Evolutionary conservation across 345 rosid genomes (phyloP).

Genomic region (Hibiscus trionum): DNA sequence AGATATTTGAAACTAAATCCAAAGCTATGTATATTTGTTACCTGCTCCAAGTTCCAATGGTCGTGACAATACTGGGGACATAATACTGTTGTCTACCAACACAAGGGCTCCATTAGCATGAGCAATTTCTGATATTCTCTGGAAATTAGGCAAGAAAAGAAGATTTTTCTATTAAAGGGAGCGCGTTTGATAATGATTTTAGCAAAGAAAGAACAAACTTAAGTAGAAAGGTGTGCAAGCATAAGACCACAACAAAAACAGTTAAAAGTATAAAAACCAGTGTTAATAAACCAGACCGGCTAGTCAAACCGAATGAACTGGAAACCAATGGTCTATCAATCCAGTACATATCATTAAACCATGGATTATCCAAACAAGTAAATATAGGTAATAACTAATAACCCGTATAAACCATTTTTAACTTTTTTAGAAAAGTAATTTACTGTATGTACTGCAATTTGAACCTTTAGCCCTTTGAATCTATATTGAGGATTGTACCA

Average conservation of each 20-base stretch:
- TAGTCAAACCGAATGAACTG: too few species aligned
- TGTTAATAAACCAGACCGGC: too few species aligned
- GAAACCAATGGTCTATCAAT: too few species aligned
- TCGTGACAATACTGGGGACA: slow-evolving; percentile 84
- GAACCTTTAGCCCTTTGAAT: too few species aligned
- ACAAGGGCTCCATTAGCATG: slow-evolving; percentile 75
- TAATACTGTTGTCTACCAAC: slow-evolving; percentile 85
- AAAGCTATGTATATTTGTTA: slow-evolving; percentile 14
- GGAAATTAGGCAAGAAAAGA: neutral
- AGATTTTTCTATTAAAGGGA: neutral
- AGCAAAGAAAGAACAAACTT: neutral
- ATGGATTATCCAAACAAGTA: too few species aligned
- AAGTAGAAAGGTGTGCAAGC: neutral
- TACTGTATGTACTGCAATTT: too few species aligned
- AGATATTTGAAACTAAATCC: neutral
- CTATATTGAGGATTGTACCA: too few species aligned
- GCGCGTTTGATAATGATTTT: neutral
- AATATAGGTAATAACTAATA: too few species aligned
- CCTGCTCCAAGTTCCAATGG: slow-evolving; percentile 98
- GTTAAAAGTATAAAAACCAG: too few species aligned
- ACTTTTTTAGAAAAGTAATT: too few species aligned
- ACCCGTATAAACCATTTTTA: too few species aligned
- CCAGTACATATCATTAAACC: too few species aligned
- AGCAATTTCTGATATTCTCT: slow-evolving; percentile 84
- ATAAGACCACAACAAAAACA: neutral